Base-by-base conservation (phyloP, 768 basidiomycete species). In the Strobilomyces echinocephalus region DNA sequence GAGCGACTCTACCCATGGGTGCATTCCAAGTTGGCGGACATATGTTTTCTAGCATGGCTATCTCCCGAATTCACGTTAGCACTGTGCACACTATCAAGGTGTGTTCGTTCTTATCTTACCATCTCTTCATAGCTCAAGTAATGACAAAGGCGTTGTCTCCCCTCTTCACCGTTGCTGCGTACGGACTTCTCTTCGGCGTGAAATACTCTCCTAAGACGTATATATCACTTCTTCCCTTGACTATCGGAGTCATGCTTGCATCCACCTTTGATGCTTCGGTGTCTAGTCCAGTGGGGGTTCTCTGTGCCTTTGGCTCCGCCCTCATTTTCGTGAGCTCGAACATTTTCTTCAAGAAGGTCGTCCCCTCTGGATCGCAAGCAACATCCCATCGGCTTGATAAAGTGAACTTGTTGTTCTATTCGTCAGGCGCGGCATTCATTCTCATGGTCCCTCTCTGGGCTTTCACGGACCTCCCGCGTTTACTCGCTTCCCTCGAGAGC, bases 41-140 rank as follows among this genome's bases (percentile, higher is more conserved):
- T 68, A 92, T 99, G 64, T 97, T 97, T 69, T 94, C 94, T 16
- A 95, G 93, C 61, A 87, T 99, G 74, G 97, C 97, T 11, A 99
- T 97, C 49, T 92, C 94, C 46, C 79, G 93, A 47, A 95, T 97
- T 56, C 92, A 90, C 3, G 97, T 99, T 54, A 93, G 90, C 74
- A 99, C 97, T 0, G 94, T 97, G 14, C 97, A 99, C 69, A 98
- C 95, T 44, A 97, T 98, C 73, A 99, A 99, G 85, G 95, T 95
- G 79, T 46, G 44, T 46, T 11, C 10, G 51, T 30, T 36, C 33
- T 47, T 28, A 15, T 38, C 30, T 46, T 50, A 16, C 50, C 11
- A 8, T 51, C 18, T 41, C 18, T 35, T 46, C 30, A 39, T 51
- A 28, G n/a, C 47, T 56, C 41, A 52, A 50, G 40, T 52, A 12